Conservation (phyloP, 2,329 filamentous ascomycete species). For the Chrysoporthe deuterocubensis region DNA sequence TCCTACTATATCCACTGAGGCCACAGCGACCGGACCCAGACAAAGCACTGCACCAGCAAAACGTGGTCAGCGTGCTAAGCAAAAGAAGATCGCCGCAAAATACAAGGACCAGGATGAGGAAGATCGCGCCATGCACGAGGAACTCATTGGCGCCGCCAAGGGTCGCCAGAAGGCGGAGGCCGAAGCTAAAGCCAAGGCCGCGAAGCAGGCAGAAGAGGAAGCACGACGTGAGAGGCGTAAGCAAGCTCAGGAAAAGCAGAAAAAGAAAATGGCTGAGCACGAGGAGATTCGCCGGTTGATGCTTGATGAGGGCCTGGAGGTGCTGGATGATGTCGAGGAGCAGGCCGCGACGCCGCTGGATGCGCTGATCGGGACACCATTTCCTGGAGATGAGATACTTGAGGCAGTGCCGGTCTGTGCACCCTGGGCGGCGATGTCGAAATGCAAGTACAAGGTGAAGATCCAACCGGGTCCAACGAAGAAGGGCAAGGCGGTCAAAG, state of each 20-base stretch:
- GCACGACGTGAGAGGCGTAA: conserved; percentile 75
- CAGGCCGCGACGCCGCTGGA: conserved; percentile 64
- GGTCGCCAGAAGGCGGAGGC: conserved; percentile 71
- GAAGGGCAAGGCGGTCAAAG: conserved; percentile 92
- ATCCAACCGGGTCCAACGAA: conserved; percentile 87
- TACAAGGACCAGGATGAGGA: conserved; percentile 96
- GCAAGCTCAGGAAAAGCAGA: conserved; percentile 78
- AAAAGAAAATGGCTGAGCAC: conserved; percentile 75
- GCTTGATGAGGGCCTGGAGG: conserved; percentile 63
- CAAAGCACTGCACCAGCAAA: conserved; percentile 56
- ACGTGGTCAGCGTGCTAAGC: conserved; percentile 80
- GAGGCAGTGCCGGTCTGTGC: conserved; percentile 68
- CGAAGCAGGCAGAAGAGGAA: conserved; percentile 72
- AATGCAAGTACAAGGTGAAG: conserved; percentile 93
- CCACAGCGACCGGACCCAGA: conserved; percentile 36
- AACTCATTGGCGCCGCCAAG: conserved; percentile 78
- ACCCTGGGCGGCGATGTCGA: conserved; percentile 65
- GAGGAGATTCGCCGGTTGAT: conserved; percentile 69
- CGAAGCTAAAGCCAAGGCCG: conserved; percentile 68
- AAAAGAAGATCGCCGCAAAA: conserved; percentile 85
- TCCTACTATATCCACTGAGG: conserved; percentile 35
- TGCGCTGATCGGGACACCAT: conserved; percentile 74
- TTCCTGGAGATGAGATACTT: conserved; percentile 81
- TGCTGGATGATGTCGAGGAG: conserved; percentile 62
- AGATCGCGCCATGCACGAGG: conserved; percentile 81